Base-by-base conservation (phyloP, 768 basidiomycete species). In the Boletus vinaceobasis region DNA sequence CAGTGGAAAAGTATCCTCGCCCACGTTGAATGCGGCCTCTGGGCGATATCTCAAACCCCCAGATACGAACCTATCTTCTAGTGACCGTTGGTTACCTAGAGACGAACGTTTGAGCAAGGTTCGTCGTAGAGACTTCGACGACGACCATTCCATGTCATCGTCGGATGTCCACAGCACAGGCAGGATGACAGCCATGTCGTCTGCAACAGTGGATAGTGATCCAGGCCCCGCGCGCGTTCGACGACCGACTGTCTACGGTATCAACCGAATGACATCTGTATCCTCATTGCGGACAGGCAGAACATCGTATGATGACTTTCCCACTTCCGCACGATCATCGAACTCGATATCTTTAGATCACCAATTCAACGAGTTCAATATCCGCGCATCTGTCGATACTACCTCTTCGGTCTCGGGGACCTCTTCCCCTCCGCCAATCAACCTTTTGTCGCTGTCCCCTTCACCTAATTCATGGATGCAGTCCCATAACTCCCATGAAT, bases 121-220 rank as follows among this genome's bases (percentile, higher is more conserved):
- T 57, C 82, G 92, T 59, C 81, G 88, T 66, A 76, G 89, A 66
- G 90, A 93, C 63, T 87, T 81, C 60, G 93, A 95, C 72, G 93
- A 93, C 65, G 92, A 93, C 64, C 90, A 89, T 65, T 94, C 93
- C 31, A 88, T 92, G 82, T 92, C 90, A 50, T 91, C 88, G 29
- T 91, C 89, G 44, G 93, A 93, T 61, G 77, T 93, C 31, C 87
- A 87, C 60, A 88, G 85, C 66, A 75, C 84, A 50, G 80, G 85
- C 39, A 83, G 83, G 52, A 80, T 87, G 77, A 92, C 90, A 7
- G 81, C 83, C 33, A 83, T 89, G 62, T 93, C 90, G 19, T 88
- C 89, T 64, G 82, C 86, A 26, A 89, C 91, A 5, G 88, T 90
- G 49, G 90, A 92, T 66, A 90, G 88, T 60, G 91, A 93, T 66